Percentiles rank a stretch among this genome's conserved stretches.
Conservation (phyloP, 306 rosid species). For the Pterocarpus macrocarpus region DNA sequence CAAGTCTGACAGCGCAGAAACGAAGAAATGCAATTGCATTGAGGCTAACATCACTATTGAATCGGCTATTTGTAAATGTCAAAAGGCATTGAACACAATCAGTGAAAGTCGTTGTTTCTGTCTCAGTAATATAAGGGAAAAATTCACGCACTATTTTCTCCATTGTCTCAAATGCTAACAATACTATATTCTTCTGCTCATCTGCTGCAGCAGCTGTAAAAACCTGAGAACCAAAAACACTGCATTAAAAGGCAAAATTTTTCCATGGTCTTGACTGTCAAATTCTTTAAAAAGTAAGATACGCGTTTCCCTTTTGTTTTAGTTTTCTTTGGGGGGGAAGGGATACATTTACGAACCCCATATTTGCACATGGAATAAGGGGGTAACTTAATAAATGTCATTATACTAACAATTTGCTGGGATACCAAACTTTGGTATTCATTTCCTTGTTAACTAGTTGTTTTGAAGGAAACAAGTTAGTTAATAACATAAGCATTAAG, state of each 20-base stretch:
- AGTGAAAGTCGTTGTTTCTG: conserved; percentile 93
- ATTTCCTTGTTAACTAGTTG: conserved; percentile 15
- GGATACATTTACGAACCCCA: conserved; percentile 6
- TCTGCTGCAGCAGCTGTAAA: conserved; percentile 98
- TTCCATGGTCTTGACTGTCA: conserved; percentile 30
- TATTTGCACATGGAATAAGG: conserved; percentile 33
- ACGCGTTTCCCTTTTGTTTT: conserved; percentile 20
- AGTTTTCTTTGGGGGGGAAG: conserved; percentile 28
- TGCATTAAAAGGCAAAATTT: conserved; percentile 47
- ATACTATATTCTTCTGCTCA: conserved; percentile 89
- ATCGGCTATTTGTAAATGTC: conserved; percentile 95
- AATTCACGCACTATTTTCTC: conserved; percentile 97
- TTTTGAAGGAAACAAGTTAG: conserved; percentile 13
- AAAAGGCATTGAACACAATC: conserved; percentile 97
- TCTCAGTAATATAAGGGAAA: conserved; percentile 97
- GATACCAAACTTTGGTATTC: conserved; percentile 27
- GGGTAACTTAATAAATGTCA: conserved; percentile 22
- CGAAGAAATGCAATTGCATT: conserved; percentile 99
- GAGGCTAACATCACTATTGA: conserved; percentile 98
- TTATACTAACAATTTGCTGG: conserved; percentile 36
- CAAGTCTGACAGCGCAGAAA: conserved; percentile 97
- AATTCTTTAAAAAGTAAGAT: conserved; percentile 30
- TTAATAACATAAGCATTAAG: neutral
- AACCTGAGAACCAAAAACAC: conserved; percentile 71
- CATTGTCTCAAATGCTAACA: conserved; percentile 98